phyloP scores from a whole-genome alignment of 352 stramenopile genomes.

The Pythium dissimile region DNA sequence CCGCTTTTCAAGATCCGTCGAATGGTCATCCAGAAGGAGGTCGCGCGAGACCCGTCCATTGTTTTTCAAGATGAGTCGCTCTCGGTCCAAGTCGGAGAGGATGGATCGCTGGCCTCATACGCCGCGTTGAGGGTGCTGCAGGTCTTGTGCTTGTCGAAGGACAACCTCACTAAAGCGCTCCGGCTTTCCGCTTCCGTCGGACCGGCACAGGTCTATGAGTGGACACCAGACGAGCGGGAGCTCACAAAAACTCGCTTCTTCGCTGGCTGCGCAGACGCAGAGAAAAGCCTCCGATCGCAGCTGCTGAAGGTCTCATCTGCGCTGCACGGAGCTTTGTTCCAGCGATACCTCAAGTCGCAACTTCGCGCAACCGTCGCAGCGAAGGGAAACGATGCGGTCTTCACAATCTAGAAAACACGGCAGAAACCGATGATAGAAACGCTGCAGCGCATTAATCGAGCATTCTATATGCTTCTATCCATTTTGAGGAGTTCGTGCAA shows the following conservation, averaged over 20 bases:
- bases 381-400: constrained; percentile 15
- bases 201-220: constrained; percentile 5
- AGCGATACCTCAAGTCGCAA: constrained; percentile 20
- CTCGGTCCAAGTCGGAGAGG: constrained; percentile 23
- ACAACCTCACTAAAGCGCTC: constrained; percentile 28
- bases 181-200: constrained; percentile 18
- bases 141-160: constrained; percentile 31
- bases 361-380: constrained; percentile 15
- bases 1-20: constrained; percentile 40
- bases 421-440: neutral
- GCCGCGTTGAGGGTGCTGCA: constrained; percentile 34
- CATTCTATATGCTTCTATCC: constrained; percentile 13
- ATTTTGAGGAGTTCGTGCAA: constrained; percentile 46
- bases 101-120: constrained; percentile 20
- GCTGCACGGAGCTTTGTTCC: constrained; percentile 17
- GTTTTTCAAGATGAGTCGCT: constrained; percentile 13
- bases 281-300: neutral
- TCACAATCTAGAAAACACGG: neutral
- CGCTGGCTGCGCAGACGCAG: neutral
- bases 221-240: constrained; percentile 9
- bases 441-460: no score
- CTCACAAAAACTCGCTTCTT: neutral
- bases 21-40: constrained; percentile 42
- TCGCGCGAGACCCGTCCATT: constrained; percentile 12
- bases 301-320: neutral